Conservation (phyloP, 805 yeast genomes). For the Groenewaldozyma salmanticensis region DNA sequence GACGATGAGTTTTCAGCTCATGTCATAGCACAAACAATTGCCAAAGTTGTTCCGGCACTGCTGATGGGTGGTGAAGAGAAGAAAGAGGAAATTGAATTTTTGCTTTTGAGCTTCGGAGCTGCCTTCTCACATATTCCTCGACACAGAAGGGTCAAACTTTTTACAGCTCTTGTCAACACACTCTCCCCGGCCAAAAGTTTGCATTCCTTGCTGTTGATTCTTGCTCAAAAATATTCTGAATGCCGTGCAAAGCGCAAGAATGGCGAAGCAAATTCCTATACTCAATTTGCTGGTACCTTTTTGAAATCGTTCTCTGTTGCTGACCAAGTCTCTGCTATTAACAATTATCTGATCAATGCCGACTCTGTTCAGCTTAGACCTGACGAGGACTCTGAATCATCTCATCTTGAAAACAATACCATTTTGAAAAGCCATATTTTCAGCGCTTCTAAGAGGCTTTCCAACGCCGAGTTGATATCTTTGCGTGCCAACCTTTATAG, state of each 20-base stretch:
- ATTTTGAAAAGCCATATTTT: conserved; percentile 4
- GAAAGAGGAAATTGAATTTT: conserved; percentile 64
- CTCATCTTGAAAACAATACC: conserved; percentile 12
- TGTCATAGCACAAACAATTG: conserved; percentile 85
- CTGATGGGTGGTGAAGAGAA: conserved; percentile 38
- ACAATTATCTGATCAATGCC: conserved; percentile 16
- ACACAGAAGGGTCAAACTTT: conserved; percentile 84
- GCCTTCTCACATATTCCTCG: conserved; percentile 95
- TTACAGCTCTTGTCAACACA: conserved; percentile 69
- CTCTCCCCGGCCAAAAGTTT: conserved; percentile 59
- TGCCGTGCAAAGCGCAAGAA: conserved; percentile 45
- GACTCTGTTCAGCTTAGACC: neutral
- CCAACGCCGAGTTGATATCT: conserved; percentile 34
- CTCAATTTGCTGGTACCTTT: conserved; percentile 66
- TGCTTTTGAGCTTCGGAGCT: conserved; percentile 81
- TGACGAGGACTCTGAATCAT: conserved; percentile 5
- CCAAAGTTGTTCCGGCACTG: conserved; percentile 85
- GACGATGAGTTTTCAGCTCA: conserved; percentile 92
- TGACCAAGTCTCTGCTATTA: conserved; percentile 38
- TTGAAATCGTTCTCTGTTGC: conserved; percentile 55
- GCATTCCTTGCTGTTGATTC: conserved; percentile 62
- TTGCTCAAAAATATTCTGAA: conserved; percentile 68
- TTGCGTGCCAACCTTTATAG: conserved; percentile 45
- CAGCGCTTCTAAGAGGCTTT: neutral
- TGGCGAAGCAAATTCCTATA: conserved; percentile 55